Conservation (phyloP, 257 asterid genomes). For the Fraxinus americana region DNA sequence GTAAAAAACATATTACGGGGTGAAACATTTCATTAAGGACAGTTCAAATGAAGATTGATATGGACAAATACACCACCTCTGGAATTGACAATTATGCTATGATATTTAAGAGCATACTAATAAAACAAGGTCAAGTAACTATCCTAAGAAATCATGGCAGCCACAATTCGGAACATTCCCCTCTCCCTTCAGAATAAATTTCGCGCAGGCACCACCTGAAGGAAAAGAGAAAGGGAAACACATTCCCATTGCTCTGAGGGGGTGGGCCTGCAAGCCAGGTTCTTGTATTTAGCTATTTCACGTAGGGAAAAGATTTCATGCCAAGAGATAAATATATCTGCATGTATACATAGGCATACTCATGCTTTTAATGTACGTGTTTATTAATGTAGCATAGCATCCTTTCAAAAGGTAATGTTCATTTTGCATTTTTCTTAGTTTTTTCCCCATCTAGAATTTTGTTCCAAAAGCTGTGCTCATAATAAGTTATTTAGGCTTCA, state of each 20-base stretch:
- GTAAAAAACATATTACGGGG: neutral
- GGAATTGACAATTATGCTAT: neutral
- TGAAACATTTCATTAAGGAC: neutral
- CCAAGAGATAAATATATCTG: neutral
- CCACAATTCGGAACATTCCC: neutral
- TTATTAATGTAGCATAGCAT: neutral
- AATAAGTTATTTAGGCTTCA: neutral
- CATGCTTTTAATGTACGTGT: neutral
- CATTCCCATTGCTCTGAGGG: neutral
- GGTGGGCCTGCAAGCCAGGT: neutral
- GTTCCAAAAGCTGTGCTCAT: neutral
- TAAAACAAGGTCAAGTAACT: neutral
- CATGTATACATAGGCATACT: neutral
- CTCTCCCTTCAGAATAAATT: neutral
- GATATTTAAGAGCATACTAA: too few species aligned
- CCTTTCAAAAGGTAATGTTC: neutral
- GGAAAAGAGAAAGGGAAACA: neutral
- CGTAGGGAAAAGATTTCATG: too few species aligned
- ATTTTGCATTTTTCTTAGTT: neutral
- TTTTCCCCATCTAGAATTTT: neutral
- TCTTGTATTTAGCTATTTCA: neutral
- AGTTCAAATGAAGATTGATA: neutral
- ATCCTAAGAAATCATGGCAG: neutral
- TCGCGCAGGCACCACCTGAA: neutral
- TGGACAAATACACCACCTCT: neutral